phyloP scores from a whole-genome alignment of 106 monocot species.

The Dendrobium huoshanense region DNA sequence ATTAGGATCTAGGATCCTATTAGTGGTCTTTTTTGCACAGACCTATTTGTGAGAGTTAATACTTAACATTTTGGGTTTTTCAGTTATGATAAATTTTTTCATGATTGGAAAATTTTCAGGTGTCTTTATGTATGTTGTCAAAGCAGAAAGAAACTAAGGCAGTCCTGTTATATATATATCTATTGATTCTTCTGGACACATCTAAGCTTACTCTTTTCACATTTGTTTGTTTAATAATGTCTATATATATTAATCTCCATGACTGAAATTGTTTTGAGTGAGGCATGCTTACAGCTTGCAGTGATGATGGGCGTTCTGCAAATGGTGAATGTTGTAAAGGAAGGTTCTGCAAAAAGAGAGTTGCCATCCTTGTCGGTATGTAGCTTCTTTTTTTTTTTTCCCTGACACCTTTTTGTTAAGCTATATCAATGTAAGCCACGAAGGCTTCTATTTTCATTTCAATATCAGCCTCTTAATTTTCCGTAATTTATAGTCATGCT shows the following conservation, averaged over 20 bases:
- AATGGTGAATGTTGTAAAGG: constrained; percentile 41
- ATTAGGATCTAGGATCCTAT: no score
- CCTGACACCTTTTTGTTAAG: no score
- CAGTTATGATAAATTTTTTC: no score
- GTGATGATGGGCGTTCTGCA: constrained; percentile 15
- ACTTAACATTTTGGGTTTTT: no score
- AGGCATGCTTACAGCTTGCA: constrained; percentile 39
- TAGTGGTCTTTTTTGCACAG: no score
- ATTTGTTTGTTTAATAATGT: not conserved
- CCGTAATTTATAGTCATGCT: no score
- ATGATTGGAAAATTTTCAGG: not conserved
- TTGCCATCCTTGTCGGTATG: constrained; percentile 53
- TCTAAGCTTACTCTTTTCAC: not conserved
- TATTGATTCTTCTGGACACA: not conserved
- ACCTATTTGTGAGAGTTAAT: no score
- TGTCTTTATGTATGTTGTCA: not conserved
- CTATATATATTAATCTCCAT: not conserved
- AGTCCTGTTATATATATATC: not conserved
- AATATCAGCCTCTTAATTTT: no score
- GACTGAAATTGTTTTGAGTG: not conserved
- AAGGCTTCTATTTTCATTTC: no score
- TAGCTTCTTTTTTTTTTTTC: no score
- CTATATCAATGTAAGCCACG: no score
- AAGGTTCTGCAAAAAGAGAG: constrained; percentile 44
- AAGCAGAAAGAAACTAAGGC: not conserved